Percentiles rank a stretch among this genome's conserved stretches.
Conservation (phyloP, 1,139 yeast genomes). For the Pichia norvegensis region DNA sequence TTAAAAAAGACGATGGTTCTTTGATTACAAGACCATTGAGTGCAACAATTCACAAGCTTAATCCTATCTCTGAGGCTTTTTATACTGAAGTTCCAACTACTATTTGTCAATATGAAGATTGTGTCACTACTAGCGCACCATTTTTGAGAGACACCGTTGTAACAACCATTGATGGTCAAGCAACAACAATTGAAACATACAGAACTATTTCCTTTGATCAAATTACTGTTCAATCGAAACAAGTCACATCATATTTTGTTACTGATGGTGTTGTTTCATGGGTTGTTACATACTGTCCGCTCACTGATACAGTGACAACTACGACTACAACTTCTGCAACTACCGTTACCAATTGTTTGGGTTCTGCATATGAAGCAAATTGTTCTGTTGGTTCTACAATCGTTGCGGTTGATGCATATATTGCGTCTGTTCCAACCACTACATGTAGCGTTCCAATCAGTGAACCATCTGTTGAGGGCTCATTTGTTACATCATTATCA, state of each 20-base stretch:
- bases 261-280: constrained; percentile 15
- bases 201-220: constrained; percentile 3
- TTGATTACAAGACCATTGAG: not conserved
- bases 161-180: constrained; percentile 6
- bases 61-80: constrained; percentile 2
- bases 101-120: constrained; percentile 8
- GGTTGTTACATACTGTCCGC: constrained; percentile 20
- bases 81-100: constrained; percentile 10
- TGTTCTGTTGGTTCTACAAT: constrained; percentile 5
- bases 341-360: constrained; percentile 1
- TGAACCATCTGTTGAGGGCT: constrained; percentile 3
- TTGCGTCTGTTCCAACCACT: constrained; percentile 11
- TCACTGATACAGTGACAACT: constrained; percentile 12
- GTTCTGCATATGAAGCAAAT: not conserved
- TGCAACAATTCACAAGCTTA: constrained; percentile 6
- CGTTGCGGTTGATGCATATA: constrained; percentile 9
- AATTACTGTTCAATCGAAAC: constrained; percentile 7
- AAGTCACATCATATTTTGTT: constrained; percentile 4
- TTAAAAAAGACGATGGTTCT: not conserved
- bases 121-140: constrained; percentile 10
- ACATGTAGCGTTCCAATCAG: constrained; percentile 6
- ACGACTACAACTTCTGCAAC: not conserved
- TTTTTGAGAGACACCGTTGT: constrained; percentile 4
- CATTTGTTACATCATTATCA: constrained; percentile 2
- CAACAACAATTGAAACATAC: constrained; percentile 6